These are phyloP conservation scores for Parafenestella ontariensis DNA, from an alignment of 2,329 filamentous ascomycete genomes.

Conservation along the genomic window DNA sequence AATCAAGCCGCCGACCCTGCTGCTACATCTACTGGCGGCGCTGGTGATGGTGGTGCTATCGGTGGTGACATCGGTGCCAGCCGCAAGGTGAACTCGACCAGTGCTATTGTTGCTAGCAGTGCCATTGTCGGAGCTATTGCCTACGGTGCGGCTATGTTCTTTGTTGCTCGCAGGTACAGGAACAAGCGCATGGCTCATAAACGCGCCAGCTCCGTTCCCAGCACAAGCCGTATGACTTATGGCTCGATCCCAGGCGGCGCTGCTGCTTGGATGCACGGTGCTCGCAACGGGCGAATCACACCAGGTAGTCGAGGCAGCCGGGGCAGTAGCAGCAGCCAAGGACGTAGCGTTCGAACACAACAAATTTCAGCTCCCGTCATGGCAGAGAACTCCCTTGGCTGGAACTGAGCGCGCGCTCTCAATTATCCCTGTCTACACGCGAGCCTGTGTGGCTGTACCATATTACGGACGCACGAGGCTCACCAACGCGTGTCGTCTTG, in stretches of 20 bases:
- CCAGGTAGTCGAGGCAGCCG: constrained; percentile 52
- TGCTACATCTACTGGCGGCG: constrained; percentile 37
- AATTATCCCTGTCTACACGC: constrained; percentile 10
- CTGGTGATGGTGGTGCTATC: constrained; percentile 58
- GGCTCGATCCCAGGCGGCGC: constrained; percentile 52
- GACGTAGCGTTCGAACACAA: constrained; percentile 68
- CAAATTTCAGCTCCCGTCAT: constrained; percentile 90
- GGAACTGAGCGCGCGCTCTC: constrained; percentile 70
- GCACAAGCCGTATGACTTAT: constrained; percentile 64
- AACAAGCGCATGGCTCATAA: constrained; percentile 80
- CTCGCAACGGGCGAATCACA: constrained; percentile 48
- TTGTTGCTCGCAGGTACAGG: constrained; percentile 88
- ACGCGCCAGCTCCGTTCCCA: constrained; percentile 77
- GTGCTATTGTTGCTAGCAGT: constrained; percentile 74
- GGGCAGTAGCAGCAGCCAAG: constrained; percentile 65
- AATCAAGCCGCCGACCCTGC: constrained; percentile 52
- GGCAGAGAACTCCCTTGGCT: constrained; percentile 92
- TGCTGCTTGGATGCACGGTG: constrained; percentile 57
- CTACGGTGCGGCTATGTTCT: constrained; percentile 95
- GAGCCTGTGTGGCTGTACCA: constrained; percentile 39
- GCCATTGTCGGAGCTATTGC: constrained; percentile 79
- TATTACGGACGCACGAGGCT: constrained; percentile 25
- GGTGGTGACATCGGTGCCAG: constrained; percentile 59
- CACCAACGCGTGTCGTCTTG: constrained; percentile 3
- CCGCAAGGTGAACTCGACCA: constrained; percentile 69